These are phyloP conservation scores for Lentinula raphanica DNA, from an alignment of 768 basidiomycete genomes.

Conservation along the genomic window DNA sequence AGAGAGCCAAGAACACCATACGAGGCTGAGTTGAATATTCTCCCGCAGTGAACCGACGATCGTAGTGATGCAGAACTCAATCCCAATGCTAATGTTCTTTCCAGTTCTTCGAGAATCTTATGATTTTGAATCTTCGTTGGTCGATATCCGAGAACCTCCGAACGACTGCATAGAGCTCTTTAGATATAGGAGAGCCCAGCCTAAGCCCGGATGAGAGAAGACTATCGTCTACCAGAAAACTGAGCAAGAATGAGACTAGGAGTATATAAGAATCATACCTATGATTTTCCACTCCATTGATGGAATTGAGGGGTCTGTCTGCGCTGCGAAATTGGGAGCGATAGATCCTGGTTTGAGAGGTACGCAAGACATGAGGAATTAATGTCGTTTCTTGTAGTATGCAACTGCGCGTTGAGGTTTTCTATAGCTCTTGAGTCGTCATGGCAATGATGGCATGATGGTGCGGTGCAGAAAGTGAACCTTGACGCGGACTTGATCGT, in stretches of 20 bases:
- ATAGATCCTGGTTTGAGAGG: not conserved
- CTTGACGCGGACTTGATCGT: too few species aligned
- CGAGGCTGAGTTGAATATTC: not conserved
- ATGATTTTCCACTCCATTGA: slow-evolving; percentile 6
- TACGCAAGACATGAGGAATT: not conserved
- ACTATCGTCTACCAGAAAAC: slow-evolving; percentile 1
- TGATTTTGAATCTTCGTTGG: not conserved
- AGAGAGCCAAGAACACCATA: not conserved
- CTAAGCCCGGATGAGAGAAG: slow-evolving; percentile 6
- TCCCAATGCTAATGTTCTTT: not conserved
- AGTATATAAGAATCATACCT: not conserved
- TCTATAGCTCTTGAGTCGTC: too few species aligned
- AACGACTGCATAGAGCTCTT: not conserved
- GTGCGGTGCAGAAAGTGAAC: too few species aligned
- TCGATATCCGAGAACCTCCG: slow-evolving; percentile 5
- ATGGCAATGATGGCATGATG: too few species aligned
- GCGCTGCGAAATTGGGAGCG: slow-evolving; percentile 3
- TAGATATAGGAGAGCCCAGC: not conserved
- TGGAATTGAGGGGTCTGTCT: not conserved
- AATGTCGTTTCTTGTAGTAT: too few species aligned
- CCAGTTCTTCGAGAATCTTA: slow-evolving; percentile 5
- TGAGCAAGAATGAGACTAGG: not conserved
- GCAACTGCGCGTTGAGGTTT: not conserved
- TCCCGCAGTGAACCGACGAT: not conserved
- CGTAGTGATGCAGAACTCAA: not conserved